Percentiles rank a stretch among this genome's conserved stretches.
These are phyloP conservation scores for Theobroma grandiflorum DNA, from an alignment of 441 rosid species.

Conservation along the genomic window DNA sequence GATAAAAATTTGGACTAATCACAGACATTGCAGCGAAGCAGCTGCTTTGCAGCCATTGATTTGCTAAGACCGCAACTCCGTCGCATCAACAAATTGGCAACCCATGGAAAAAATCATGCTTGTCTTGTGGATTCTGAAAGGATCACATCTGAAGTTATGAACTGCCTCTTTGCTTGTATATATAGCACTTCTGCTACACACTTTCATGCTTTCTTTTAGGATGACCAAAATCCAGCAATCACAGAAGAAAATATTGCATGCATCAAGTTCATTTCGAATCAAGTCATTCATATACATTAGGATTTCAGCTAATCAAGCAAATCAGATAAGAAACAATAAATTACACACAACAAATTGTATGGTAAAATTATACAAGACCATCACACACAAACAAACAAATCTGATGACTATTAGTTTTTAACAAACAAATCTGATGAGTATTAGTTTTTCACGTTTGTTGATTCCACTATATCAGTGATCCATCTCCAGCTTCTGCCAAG, in stretches of 20 bases:
- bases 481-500: constrained; percentile 74
- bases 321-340: neutral
- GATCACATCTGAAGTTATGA: neutral
- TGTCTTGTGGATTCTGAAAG: neutral
- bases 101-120: neutral
- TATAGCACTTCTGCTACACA: neutral
- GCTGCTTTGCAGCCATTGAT: neutral
- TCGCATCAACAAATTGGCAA: neutral
- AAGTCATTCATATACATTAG: neutral
- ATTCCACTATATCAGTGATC: constrained; percentile 51
- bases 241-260: neutral
- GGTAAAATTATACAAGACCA: neutral
- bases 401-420: constrained; percentile 1
- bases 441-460: neutral
- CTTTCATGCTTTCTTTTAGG: neutral
- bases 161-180: neutral
- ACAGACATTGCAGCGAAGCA: neutral
- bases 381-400: neutral
- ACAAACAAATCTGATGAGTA: neutral
- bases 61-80: neutral
- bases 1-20: no score
- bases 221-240: neutral
- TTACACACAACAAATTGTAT: constrained; percentile 1
- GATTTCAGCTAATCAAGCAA: constrained; percentile 1
- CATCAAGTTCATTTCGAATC: neutral